These are phyloP conservation scores for Fonsecaea pedrosoi DNA, from an alignment of 2,329 filamentous ascomycete species.

Conservation along the genomic window DNA sequence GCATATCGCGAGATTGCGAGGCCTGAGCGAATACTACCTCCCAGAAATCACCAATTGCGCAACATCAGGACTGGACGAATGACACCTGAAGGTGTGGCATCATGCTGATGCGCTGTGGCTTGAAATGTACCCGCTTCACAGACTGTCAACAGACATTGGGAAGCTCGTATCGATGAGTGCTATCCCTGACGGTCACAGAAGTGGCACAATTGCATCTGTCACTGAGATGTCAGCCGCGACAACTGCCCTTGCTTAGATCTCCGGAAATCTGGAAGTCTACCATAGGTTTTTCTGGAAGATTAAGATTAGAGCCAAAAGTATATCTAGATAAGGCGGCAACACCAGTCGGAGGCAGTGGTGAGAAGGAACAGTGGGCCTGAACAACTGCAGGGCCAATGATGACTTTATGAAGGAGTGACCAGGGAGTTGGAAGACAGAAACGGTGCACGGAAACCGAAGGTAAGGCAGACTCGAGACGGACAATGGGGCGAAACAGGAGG, in stretches of 20 bases:
- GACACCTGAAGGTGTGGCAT: conserved; percentile 13
- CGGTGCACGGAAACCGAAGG: not conserved
- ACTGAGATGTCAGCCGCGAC: conserved; percentile 16
- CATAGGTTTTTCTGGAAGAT: conserved; percentile 16
- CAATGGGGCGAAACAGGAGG: conserved; percentile 18
- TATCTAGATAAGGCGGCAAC: conserved; percentile 11
- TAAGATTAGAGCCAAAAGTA: conserved; percentile 17
- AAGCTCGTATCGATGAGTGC: not conserved
- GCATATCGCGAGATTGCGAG: conserved; percentile 24
- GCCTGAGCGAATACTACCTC: conserved; percentile 3
- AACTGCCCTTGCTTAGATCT: not conserved
- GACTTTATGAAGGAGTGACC: conserved; percentile 24
- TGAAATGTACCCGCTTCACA: conserved; percentile 9
- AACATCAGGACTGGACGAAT: conserved; percentile 19
- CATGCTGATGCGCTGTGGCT: conserved; percentile 22
- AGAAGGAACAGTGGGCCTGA: conserved; percentile 14
- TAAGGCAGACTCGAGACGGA: conserved; percentile 20
- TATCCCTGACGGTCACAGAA: not conserved
- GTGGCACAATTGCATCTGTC: conserved; percentile 18
- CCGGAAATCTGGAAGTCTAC: conserved; percentile 5
- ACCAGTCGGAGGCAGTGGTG: conserved; percentile 7
- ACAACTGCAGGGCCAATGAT: conserved; percentile 11
- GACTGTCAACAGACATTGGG: not conserved
- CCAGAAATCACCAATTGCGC: not conserved
- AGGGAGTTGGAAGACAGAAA: conserved; percentile 11